Conservation (phyloP, 148 eudicot genomes). For the Tetragonia tetragonoides region DNA sequence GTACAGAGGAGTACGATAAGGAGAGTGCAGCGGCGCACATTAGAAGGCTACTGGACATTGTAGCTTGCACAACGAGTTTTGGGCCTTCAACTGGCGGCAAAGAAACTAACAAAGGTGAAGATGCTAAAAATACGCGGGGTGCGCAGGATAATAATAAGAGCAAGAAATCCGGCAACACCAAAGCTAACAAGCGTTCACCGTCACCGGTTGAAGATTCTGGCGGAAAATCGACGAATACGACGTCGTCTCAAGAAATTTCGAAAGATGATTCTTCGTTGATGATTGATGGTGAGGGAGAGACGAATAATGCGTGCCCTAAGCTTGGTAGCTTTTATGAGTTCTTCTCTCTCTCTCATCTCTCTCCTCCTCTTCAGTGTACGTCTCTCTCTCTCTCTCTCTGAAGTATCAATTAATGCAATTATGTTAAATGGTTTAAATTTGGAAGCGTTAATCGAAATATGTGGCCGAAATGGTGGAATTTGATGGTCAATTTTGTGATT, state of each 20-base stretch:
- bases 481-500: not conserved
- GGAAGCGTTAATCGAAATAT: not conserved
- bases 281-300: conserved; percentile 81
- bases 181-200: conserved; percentile 27
- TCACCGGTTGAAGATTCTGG: conserved; percentile 21
- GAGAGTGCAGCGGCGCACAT: conserved; percentile 82
- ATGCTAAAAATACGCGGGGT: conserved; percentile 41
- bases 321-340: conserved; percentile 92
- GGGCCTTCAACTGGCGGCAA: conserved; percentile 56
- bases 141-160: conserved; percentile 43
- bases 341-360: conserved; percentile 91
- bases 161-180: conserved; percentile 52
- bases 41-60: conserved; percentile 79
- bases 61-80: conserved; percentile 88
- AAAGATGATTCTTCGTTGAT: conserved; percentile 54
- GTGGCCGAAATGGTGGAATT: not conserved
- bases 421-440: not conserved
- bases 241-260: conserved; percentile 20
- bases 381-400: conserved; percentile 14
- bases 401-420: not conserved
- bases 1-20: conserved; percentile 81
- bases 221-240: conserved; percentile 17
- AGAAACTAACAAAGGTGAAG: conserved; percentile 28
- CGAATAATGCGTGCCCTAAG: conserved; percentile 73
- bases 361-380: conserved; percentile 90